These are phyloP conservation scores for Theileria equi DNA, from an alignment of 169 alveolate species.

Conservation along the genomic window DNA sequence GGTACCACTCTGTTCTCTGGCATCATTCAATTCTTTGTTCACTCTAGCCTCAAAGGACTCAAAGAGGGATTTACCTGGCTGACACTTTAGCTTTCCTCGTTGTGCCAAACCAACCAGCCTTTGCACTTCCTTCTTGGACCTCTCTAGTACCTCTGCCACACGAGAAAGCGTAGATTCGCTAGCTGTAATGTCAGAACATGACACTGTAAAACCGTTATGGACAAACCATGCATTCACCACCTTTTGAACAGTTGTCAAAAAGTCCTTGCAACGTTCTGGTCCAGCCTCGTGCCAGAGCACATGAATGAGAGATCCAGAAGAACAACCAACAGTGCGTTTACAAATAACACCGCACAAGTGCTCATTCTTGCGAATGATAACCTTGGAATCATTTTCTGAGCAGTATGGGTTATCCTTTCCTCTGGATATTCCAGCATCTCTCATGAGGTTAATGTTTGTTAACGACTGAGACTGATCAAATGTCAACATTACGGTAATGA, in stretches of 20 bases:
- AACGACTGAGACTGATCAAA: constrained; percentile 66
- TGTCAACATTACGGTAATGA: constrained; percentile 93
- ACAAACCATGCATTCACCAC: constrained; percentile 97
- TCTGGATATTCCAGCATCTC: constrained; percentile 48
- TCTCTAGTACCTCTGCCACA: constrained; percentile 86
- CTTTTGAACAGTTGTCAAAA: constrained; percentile 91
- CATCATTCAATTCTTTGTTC: constrained; percentile 92
- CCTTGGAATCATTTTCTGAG: constrained; percentile 67
- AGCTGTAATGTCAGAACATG: constrained; percentile 97
- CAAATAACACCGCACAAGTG: constrained; percentile 94
- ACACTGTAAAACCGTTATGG: constrained; percentile 96
- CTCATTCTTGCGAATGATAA: constrained; percentile 94
- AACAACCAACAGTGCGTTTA: constrained; percentile 96
- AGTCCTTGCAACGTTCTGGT: constrained; percentile 93
- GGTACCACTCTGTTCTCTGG: constrained; percentile 89
- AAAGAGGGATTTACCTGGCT: constrained; percentile 97
- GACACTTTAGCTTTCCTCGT: constrained; percentile 93
- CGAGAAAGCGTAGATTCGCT: constrained; percentile 85
- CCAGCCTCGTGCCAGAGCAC: constrained; percentile 97
- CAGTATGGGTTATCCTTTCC: constrained; percentile 40
- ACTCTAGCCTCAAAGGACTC: constrained; percentile 98
- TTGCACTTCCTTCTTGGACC: constrained; percentile 81
- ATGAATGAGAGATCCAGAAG: constrained; percentile 97
- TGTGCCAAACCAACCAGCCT: constrained; percentile 88
- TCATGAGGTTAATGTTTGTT: constrained; percentile 54